These are phyloP conservation scores for Camellia granthamiana DNA, from an alignment of 148 eudicot species.

Conservation along the genomic window DNA sequence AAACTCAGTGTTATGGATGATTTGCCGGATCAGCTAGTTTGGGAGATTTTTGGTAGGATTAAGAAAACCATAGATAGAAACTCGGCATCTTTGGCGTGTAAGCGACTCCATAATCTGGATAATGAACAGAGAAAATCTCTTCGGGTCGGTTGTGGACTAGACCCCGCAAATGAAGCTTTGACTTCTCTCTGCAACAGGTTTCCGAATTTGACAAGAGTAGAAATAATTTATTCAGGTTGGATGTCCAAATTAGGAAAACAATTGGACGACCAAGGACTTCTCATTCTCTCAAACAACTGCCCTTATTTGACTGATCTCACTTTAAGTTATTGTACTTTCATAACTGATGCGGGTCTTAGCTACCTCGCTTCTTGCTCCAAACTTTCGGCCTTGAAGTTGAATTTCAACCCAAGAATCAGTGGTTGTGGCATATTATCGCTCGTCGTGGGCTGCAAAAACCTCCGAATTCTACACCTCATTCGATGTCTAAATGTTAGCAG, in stretches of 20 bases:
- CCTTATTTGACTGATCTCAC: conserved; percentile 60
- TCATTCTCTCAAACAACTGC: conserved; percentile 54
- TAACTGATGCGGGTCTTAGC: conserved; percentile 74
- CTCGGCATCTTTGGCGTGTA: conserved; percentile 63
- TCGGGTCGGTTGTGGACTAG: conserved; percentile 80
- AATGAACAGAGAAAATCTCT: conserved; percentile 62
- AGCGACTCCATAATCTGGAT: conserved; percentile 61
- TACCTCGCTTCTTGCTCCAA: conserved; percentile 61
- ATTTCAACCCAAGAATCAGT: conserved; percentile 72
- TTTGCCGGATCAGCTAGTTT: conserved; percentile 63
- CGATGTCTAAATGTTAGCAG: conserved; percentile 68
- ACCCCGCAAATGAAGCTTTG: conserved; percentile 75
- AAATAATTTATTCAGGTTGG: conserved; percentile 84
- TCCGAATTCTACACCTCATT: conserved; percentile 56
- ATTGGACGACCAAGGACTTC: conserved; percentile 75
- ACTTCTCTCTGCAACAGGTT: conserved; percentile 65
- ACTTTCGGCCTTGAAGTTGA: conserved; percentile 71
- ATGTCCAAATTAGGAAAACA: conserved; percentile 85
- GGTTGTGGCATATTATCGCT: conserved; percentile 82
- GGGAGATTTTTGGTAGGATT: conserved; percentile 63
- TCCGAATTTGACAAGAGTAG: conserved; percentile 66
- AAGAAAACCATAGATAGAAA: conserved; percentile 50
- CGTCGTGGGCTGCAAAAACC: conserved; percentile 69
- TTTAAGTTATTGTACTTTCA: conserved; percentile 81
- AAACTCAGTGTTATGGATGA: conserved; percentile 47